Percentiles rank a stretch among this genome's conserved stretches.
Conservation (phyloP, 2,329 filamentous ascomycete genomes). For the Fusarium solani-melongenae region DNA sequence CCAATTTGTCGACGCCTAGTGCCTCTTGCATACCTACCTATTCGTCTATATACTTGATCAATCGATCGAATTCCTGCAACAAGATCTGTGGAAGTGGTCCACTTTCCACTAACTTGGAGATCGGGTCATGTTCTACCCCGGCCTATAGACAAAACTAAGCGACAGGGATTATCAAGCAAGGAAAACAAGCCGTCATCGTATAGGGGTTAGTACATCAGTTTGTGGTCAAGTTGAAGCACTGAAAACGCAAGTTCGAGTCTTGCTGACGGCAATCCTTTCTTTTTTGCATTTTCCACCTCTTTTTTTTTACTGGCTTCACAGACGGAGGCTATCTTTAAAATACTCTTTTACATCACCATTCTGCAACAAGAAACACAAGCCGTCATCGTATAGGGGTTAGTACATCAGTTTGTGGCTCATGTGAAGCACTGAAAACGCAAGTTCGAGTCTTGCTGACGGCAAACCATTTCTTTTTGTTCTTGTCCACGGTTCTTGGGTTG, state of each 20-base stretch:
- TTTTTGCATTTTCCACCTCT: not conserved
- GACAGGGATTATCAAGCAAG: not conserved
- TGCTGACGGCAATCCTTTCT: constrained; percentile 13
- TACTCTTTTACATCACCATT: not conserved
- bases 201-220: constrained; percentile 43
- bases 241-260: constrained; percentile 43
- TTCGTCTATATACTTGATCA: not conserved
- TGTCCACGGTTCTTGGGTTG: not conserved
- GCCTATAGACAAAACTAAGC: constrained; percentile 2
- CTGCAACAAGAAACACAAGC: constrained; percentile 15
- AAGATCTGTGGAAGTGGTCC: not conserved
- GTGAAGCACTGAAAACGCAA: constrained; percentile 45
- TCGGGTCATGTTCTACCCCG: not conserved
- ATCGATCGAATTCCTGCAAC: not conserved
- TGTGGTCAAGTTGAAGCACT: constrained; percentile 38
- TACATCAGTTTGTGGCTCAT: constrained; percentile 46
- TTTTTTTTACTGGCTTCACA: not conserved
- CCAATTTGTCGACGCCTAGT: not conserved
- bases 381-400: constrained; percentile 46
- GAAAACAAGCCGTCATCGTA: constrained; percentile 32
- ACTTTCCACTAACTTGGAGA: not conserved
- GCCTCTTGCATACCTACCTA: not conserved
- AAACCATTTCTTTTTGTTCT: constrained; percentile 16
- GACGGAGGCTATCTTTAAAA: not conserved
- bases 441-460: constrained; percentile 45